These are phyloP conservation scores for Chalciporus sp. DNA, from an alignment of 1,284 basidiomycete genomes.

Conservation along the genomic window DNA sequence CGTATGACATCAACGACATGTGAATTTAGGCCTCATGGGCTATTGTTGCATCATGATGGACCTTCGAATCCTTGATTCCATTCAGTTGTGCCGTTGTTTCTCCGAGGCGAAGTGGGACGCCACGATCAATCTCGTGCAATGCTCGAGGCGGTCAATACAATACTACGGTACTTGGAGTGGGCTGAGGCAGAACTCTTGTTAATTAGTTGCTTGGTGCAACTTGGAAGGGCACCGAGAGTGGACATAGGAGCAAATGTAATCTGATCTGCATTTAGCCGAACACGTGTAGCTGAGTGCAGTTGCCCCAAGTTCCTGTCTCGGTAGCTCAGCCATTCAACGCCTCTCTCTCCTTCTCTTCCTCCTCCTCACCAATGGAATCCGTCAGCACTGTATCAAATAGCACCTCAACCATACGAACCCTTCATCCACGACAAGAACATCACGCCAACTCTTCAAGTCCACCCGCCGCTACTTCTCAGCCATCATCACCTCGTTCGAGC, in stretches of 20 bases:
- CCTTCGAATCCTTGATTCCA: neutral
- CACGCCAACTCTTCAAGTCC: conserved; percentile 37
- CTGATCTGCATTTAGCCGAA: conserved; percentile 20
- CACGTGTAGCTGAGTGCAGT: conserved; percentile 34
- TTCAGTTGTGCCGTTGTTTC: conserved; percentile 1
- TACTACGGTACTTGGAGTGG: neutral
- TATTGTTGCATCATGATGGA: neutral
- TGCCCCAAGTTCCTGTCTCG: conserved; percentile 10
- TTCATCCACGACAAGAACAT: conserved; percentile 25
- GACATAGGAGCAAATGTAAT: neutral
- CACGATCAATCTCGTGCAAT: neutral
- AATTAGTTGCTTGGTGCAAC: neutral
- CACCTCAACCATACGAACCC: conserved; percentile 26
- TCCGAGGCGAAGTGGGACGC: neutral
- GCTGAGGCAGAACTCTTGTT: neutral
- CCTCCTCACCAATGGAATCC: conserved; percentile 26
- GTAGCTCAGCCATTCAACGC: neutral
- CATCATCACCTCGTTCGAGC: conserved; percentile 50
- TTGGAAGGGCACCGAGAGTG: too few relatives aligned
- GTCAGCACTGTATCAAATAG: conserved; percentile 23
- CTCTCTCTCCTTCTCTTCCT: neutral
- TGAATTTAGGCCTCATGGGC: neutral
- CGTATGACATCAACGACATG: neutral
- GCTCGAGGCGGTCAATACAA: neutral
- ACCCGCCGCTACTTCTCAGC: conserved; percentile 25